These are phyloP conservation scores for Cercospora brassicicola DNA, from an alignment of 2,329 filamentous ascomycete species.

Conservation along the genomic window DNA sequence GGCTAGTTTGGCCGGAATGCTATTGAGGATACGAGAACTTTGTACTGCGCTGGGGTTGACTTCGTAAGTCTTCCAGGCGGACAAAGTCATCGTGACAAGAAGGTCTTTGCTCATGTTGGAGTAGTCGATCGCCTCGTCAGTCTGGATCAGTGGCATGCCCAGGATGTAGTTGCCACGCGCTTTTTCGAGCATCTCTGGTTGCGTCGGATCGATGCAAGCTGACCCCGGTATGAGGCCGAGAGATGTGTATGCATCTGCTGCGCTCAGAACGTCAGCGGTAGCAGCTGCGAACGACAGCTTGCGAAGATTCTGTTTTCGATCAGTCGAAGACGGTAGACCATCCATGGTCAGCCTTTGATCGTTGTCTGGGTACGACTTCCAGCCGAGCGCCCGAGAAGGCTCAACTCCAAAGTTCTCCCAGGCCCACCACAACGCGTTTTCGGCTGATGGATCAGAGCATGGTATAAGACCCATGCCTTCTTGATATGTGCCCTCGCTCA, in stretches of 20 bases:
- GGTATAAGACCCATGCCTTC: constrained; percentile 72
- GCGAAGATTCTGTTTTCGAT: constrained; percentile 28
- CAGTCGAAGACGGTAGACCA: neutral
- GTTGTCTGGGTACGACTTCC: constrained; percentile 38
- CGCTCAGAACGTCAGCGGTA: constrained; percentile 63
- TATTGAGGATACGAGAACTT: constrained; percentile 8
- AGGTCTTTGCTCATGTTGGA: constrained; percentile 41
- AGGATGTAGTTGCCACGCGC: constrained; percentile 57
- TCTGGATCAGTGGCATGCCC: constrained; percentile 55
- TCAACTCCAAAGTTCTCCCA: constrained; percentile 67
- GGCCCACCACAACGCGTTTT: constrained; percentile 63
- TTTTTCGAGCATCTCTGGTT: constrained; percentile 59
- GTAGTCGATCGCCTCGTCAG: constrained; percentile 51
- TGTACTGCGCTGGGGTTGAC: constrained; percentile 7
- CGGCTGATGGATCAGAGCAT: constrained; percentile 50
- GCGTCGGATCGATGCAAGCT: constrained; percentile 59
- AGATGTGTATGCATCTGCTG: constrained; percentile 61
- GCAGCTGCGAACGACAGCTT: constrained; percentile 54
- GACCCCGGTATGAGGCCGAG: constrained; percentile 46
- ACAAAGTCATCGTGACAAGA: constrained; percentile 36
- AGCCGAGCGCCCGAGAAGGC: constrained; percentile 37
- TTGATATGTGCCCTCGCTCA: constrained; percentile 77
- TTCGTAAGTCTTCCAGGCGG: constrained; percentile 14
- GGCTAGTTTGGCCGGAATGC: constrained; percentile 10
- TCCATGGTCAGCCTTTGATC: neutral